Evolutionary conservation across 257 asterid genomes (phyloP).

Genomic region (Ilex asprella): DNA sequence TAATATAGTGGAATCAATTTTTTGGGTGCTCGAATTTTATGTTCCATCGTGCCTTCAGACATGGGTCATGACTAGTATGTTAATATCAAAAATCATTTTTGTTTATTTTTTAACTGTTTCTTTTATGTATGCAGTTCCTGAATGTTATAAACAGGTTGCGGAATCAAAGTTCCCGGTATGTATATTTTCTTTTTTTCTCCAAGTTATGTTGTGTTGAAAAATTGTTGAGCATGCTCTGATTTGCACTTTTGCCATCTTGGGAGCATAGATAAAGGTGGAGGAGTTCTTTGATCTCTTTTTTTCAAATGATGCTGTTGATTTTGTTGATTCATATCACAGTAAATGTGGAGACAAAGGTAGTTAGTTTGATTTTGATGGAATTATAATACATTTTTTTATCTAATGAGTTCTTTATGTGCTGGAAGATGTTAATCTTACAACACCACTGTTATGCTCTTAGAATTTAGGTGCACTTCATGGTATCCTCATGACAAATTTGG

Average conservation of each 20-base stretch:
- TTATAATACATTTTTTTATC: neutral
- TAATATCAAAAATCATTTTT: conserved; percentile 3
- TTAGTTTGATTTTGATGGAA: neutral
- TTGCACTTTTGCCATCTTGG: neutral
- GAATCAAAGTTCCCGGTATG: conserved; percentile 80
- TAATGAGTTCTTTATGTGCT: neutral
- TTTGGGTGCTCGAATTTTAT: too few species aligned
- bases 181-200: conserved; percentile 6
- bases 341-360: conserved; percentile 98
- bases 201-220: neutral
- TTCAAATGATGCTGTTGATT: conserved; percentile 57
- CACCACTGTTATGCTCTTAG: conserved; percentile 23
- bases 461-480: conserved; percentile 79
- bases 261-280: conserved; percentile 56
- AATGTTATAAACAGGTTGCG: conserved; percentile 65
- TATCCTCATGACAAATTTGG: conserved; percentile 59
- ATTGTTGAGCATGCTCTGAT: neutral
- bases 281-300: conserved; percentile 72
- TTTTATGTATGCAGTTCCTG: conserved; percentile 63
- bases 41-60: too few species aligned
- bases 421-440: neutral
- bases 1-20: too few species aligned
- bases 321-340: conserved; percentile 64
- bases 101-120: conserved; percentile 9
- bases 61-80: neutral